These are phyloP conservation scores for Neonectria ditissima DNA, from an alignment of 2,329 filamentous ascomycete genomes.

Conservation along the genomic window DNA sequence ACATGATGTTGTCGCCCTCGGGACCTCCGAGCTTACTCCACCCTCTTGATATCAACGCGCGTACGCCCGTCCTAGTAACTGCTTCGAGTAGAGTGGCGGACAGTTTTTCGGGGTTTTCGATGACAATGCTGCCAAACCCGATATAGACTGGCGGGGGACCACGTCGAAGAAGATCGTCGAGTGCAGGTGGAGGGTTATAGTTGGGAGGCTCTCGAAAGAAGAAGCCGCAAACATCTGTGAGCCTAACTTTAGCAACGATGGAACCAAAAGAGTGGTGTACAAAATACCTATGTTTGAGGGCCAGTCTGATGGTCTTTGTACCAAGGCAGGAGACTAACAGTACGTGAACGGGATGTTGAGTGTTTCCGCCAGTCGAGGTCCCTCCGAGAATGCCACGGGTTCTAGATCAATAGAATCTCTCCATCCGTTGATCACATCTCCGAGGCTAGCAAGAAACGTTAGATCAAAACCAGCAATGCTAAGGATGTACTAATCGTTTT, in stretches of 20 bases:
- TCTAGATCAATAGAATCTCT: conserved; percentile 71
- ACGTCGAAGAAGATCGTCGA: conserved; percentile 66
- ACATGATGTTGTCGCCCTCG: conserved; percentile 69
- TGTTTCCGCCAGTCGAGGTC: conserved; percentile 79
- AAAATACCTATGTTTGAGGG: conserved; percentile 61
- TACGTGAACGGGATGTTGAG: conserved; percentile 88
- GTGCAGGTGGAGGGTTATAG: conserved; percentile 66
- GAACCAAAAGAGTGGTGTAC: not conserved
- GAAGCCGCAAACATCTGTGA: conserved; percentile 66
- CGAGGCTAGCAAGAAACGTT: conserved; percentile 46
- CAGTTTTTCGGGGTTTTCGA: conserved; percentile 74
- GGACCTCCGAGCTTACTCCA: conserved; percentile 75
- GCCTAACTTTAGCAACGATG: not conserved
- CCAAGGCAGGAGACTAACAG: conserved; percentile 84
- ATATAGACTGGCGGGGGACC: conserved; percentile 75
- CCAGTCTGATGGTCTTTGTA: conserved; percentile 76
- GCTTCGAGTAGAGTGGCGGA: conserved; percentile 76
- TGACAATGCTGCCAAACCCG: conserved; percentile 78
- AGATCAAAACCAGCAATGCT: no score
- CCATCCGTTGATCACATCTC: conserved; percentile 90
- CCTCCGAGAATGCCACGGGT: conserved; percentile 81
- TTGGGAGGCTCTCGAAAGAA: conserved; percentile 69
- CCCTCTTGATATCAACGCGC: conserved; percentile 76
- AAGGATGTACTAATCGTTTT: no score
- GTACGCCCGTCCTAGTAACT: conserved; percentile 69